Evolutionary conservation across 2,329 filamentous ascomycete species (phyloP).

Genomic region (Aspergillus glaucus): DNA sequence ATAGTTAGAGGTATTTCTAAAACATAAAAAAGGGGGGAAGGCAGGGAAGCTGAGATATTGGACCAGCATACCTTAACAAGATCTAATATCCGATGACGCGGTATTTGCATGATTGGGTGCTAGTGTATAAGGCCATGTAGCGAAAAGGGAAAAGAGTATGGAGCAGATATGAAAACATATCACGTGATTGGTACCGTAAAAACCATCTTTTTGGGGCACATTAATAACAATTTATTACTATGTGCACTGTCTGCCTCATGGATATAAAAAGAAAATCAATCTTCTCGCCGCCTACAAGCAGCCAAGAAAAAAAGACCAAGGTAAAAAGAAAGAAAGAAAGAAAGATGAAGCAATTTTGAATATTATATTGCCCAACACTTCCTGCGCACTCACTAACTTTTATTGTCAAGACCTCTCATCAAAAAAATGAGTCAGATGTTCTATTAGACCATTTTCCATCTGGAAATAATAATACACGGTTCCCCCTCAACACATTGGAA

Average conservation of each 20-base stretch:
- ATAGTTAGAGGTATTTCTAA: neutral
- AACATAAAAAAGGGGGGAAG: neutral
- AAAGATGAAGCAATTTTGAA: neutral
- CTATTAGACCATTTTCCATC: neutral
- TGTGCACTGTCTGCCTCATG: constrained; percentile 12
- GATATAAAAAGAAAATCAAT: constrained; percentile 19
- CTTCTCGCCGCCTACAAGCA: constrained; percentile 2
- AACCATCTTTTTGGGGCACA: neutral
- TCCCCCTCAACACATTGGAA: constrained; percentile 14
- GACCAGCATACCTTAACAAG: constrained; percentile 64
- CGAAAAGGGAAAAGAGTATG: neutral
- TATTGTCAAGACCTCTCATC: neutral
- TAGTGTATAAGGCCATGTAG: neutral
- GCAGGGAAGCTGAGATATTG: neutral
- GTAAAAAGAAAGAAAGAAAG: constrained; percentile 5
- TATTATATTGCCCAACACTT: neutral
- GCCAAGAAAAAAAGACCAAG: constrained; percentile 13
- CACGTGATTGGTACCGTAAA: neutral
- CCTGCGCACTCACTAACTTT: neutral
- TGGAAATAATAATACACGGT: neutral
- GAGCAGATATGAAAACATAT: neutral
- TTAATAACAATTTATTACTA: neutral
- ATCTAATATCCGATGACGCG: constrained; percentile 52
- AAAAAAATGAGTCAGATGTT: neutral
- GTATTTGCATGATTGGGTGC: constrained; percentile 42